These are phyloP conservation scores for Phaffomyces antillensis DNA, from an alignment of 805 yeast genomes.

Conservation along the genomic window DNA sequence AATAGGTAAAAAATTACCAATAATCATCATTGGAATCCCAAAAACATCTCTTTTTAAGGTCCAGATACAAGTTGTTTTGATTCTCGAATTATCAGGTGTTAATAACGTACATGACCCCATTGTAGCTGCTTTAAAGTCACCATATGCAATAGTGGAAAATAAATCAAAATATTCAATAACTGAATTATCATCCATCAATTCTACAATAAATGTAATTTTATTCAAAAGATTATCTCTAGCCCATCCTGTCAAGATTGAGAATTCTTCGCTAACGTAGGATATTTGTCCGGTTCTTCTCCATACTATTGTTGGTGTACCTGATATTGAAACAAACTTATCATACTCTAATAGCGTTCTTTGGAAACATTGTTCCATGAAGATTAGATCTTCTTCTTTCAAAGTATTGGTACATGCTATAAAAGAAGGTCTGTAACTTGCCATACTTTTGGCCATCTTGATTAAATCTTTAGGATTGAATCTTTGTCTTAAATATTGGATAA, in stretches of 20 bases:
- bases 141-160: constrained; percentile 80
- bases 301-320: constrained; percentile 91
- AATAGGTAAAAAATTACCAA: constrained; percentile 88
- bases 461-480: constrained; percentile 66
- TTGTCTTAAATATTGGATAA: constrained; percentile 63
- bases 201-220: constrained; percentile 65
- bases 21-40: constrained; percentile 95
- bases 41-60: constrained; percentile 91
- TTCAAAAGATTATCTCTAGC: constrained; percentile 56
- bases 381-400: constrained; percentile 81
- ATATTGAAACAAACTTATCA: constrained; percentile 71
- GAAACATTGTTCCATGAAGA: constrained; percentile 94
- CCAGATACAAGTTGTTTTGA: constrained; percentile 83
- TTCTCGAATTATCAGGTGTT: constrained; percentile 45
- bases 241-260: constrained; percentile 91
- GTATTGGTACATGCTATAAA: constrained; percentile 90
- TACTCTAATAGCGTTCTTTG: constrained; percentile 88
- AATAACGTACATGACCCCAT: constrained; percentile 80
- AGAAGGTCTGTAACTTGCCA: constrained; percentile 88
- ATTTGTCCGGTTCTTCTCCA: constrained; percentile 97
- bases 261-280: constrained; percentile 92
- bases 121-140: constrained; percentile 83
- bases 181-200: constrained; percentile 79
- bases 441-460: constrained; percentile 75
- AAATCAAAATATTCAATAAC: constrained; percentile 84